Evolutionary conservation across 345 rosid species (phyloP), one percentile per base, ranked within the genome.

Genomic region (Corchorus olitorius): DNA sequence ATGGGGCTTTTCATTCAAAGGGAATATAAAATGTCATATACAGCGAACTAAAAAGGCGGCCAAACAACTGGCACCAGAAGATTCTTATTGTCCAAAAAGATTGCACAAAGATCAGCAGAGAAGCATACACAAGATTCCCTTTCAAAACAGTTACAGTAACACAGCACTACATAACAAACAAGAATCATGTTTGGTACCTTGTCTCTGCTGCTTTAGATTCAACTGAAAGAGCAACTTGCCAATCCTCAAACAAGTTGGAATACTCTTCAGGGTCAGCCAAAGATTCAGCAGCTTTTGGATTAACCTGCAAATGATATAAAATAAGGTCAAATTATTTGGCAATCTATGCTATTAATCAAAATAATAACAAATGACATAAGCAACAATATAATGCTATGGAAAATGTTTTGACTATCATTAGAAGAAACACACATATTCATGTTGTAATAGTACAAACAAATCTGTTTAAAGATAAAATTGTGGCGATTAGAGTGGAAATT

Each of bases 241-340:
- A 92, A 89, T 97, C 97, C 69, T 97, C 98, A 88, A 97, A 97
- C 79, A 97, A 73, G 85, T 97, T 97, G 65, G 98, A 84, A 83
- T 97, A 97, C 88, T 97, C 99, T 79, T 88, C 94, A 79, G 98
- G 97, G 87, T 97, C 99, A 9, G 99, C 98, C 87, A 97, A 83
- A 75, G 98, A 94, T 77, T 97, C 99, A 58, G 99, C 97, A 53
- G 99, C 99, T 82, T 94, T 94, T 70, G 98, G 88, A 84, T 97
- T 97, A 73, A 97, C 91, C 99, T 97, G 88, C 64, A 68, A 11
- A 77, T 43, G 68, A 52, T 48, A 77, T 73, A 33, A 63, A 75
- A 63, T 59, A 20, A 39, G 3, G 4, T 62, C 70, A 74, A 62
- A 48, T 49, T 8, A 50, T 46, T 49, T 49, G 12, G 49, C 34